Base-by-base conservation (phyloP, 1,284 basidiomycete genomes). In the Volvariella volvacea region DNA sequence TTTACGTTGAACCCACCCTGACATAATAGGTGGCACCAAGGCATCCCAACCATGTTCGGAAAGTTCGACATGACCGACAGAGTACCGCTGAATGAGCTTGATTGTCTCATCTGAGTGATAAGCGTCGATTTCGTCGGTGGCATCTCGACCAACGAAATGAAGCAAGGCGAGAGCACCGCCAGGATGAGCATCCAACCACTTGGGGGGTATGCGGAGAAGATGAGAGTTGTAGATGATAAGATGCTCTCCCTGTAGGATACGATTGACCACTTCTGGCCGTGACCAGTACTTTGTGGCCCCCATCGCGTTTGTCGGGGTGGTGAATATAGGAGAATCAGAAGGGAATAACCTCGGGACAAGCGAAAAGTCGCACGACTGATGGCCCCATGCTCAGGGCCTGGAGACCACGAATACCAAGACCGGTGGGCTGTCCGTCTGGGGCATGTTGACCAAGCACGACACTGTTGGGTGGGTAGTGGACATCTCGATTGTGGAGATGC, bases 71-170 rank as follows among this genome's bases (percentile, higher is more conserved):
- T 72, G 73, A 10, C 86, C 95, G 22, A 96, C 72, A 39, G 80
- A 76, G 62, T 88, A 97, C 22, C 74, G 73, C 17, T 69, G 66
- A 61, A 99, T 81, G 39, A 76, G 68, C 19, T 68, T 66, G 43
- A 81, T 67, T 34, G 92, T 87, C 42, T 73, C 64, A 25, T 80
- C 76, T 1, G 74, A 73, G 62, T 99, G 95, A 66, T 92, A 98
- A 9, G 92, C 95, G 51, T 92, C 80, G 39, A 98, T 88, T 64
- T 99, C 95, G 68, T 96, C 90, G 2, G 86, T 81, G 0, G 93
- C 95, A 61, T 99, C 94, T 42, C 95, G 79, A 2, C 96, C 96
- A 22, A 97, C 84, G 59, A 95, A 98, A 67, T 99, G 96, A 21
- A 96, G 80, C 49, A 99, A 83, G 15, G 93, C 79, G 40, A 97